Conservation (phyloP, 768 basidiomycete species). For the Dentipellis sp. region DNA sequence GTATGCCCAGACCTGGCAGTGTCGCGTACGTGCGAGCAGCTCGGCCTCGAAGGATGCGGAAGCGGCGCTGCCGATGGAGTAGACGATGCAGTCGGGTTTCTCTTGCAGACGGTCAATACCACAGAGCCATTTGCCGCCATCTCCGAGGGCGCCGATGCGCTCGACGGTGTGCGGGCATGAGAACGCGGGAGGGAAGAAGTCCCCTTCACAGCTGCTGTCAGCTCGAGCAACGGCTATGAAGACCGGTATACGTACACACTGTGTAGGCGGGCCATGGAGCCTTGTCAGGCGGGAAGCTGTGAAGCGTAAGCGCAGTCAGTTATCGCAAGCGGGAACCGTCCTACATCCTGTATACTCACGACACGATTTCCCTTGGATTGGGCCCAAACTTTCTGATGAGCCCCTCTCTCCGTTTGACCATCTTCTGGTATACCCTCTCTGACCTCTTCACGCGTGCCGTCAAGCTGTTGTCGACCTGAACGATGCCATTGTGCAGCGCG, state of each 20-base stretch:
- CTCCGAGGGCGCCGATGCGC: slow-evolving; percentile 42
- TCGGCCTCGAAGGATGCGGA: slow-evolving; percentile 59
- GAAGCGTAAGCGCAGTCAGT: neutral
- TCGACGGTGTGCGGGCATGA: slow-evolving; percentile 34
- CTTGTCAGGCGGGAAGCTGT: slow-evolving; percentile 13
- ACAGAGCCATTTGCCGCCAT: slow-evolving; percentile 67
- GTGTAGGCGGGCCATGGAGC: slow-evolving; percentile 15
- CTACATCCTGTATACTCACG: slow-evolving; percentile 1
- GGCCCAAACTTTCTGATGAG: slow-evolving; percentile 13
- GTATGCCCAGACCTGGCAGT: slow-evolving; percentile 54
- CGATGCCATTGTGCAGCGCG: neutral
- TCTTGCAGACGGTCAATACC: slow-evolving; percentile 45
- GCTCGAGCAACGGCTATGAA: neutral
- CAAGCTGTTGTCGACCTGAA: neutral
- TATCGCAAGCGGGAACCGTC: neutral
- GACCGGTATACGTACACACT: slow-evolving; percentile 5
- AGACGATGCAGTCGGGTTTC: slow-evolving; percentile 49
- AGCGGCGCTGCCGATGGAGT: slow-evolving; percentile 52
- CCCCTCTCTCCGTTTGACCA: slow-evolving; percentile 6
- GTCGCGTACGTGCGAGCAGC: slow-evolving; percentile 34
- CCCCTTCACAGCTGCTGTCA: slow-evolving; percentile 22
- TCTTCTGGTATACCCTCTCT: slow-evolving; percentile 12
- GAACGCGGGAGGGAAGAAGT: slow-evolving; percentile 36
- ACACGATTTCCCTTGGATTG: slow-evolving; percentile 1
- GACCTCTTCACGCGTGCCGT: slow-evolving; percentile 5